These are phyloP conservation scores for Apiotrichum siamense DNA, from an alignment of 1,284 basidiomycete genomes.

Conservation along the genomic window DNA sequence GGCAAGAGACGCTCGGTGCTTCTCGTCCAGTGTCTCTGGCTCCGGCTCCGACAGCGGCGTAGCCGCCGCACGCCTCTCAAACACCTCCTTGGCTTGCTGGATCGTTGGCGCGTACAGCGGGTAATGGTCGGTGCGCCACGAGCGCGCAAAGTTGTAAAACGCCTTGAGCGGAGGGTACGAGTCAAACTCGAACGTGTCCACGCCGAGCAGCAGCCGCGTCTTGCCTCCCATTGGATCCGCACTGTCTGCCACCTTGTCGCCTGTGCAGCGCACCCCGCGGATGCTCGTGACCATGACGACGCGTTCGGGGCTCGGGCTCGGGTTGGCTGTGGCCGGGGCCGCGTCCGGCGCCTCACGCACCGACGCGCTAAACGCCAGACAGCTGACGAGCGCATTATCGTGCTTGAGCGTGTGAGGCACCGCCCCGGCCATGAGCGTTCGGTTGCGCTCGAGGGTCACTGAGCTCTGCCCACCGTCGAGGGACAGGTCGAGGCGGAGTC, in stretches of 20 bases:
- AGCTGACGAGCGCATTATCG: slow-evolving; percentile 4
- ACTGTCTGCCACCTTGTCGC: slow-evolving; percentile 2
- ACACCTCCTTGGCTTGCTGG: slow-evolving; percentile 11
- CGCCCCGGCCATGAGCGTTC: not conserved
- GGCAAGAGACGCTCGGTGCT: not conserved
- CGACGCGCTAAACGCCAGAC: not conserved
- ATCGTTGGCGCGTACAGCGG: slow-evolving; percentile 25
- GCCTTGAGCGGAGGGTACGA: slow-evolving; percentile 33
- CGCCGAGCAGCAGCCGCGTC: slow-evolving; percentile 15
- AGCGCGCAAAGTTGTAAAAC: slow-evolving; percentile 33
- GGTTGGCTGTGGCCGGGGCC: not conserved
- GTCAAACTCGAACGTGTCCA: slow-evolving; percentile 28
- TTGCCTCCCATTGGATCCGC: not conserved
- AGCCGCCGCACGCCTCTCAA: not conserved
- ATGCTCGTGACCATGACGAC: slow-evolving; percentile 3
- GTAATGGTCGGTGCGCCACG: slow-evolving; percentile 33
- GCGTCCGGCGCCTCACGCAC: slow-evolving; percentile 5
- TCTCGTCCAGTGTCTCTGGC: no score
- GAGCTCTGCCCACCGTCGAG: slow-evolving; percentile 6
- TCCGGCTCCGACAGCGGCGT: not conserved
- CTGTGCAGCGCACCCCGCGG: slow-evolving; percentile 1
- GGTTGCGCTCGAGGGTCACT: slow-evolving; percentile 3
- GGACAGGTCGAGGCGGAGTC: slow-evolving; percentile 17
- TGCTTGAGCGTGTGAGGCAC: not conserved
- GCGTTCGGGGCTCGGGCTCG: not conserved